Evolutionary conservation across 2,329 filamentous ascomycete species (phyloP), one percentile per base, ranked within the genome.

Genomic region (Calcarisporium arbuscula): DNA sequence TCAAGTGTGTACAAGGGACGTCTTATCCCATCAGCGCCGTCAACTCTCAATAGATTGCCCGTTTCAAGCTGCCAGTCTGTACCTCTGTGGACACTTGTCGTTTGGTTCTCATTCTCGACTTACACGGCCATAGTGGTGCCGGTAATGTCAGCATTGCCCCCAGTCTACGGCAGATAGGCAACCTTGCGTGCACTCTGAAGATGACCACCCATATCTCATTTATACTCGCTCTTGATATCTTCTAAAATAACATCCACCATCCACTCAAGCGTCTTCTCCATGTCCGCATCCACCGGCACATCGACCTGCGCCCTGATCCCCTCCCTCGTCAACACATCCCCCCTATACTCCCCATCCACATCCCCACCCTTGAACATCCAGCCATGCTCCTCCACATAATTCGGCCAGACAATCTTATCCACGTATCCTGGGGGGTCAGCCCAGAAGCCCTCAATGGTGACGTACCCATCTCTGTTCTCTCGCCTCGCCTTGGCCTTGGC

Each of bases 321-420:
- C 11, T 37, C 25, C 5, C 12, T 28, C 34, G 28, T 34, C 12
- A 25, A 21, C 20, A 33, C 25, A 3, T 26, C 6, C n/a, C 27
- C 28, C 19, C n/a, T 9, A 33, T 12, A 28, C 15, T 38, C 41
- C 17, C 27, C 19, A n/a, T 18, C 17, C 10, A 19, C 22, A 14
- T 14, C n/a, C n/a, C n/a, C n/a, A n/a, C n/a, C n/a, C 44, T 80
- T 60, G 53, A 95, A 92, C 56, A 98, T 65, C 70, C 85, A 94
- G 16, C 67, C 66, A 62, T 96, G 89, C 49, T 87, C 77, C 34
- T 74, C 68, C 4, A 84, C 85, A 58, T 95, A 96, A 50, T 94
- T 90, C 4, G 90, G 90, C 92, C 92, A 98, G 5, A 98, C 92
- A 35, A 98, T 74, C 54, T 84, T 76, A 56, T 96, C 89, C 23